phyloP scores from a whole-genome alignment of 768 basidiomycete genomes.

The Trametopsis cervina region DNA sequence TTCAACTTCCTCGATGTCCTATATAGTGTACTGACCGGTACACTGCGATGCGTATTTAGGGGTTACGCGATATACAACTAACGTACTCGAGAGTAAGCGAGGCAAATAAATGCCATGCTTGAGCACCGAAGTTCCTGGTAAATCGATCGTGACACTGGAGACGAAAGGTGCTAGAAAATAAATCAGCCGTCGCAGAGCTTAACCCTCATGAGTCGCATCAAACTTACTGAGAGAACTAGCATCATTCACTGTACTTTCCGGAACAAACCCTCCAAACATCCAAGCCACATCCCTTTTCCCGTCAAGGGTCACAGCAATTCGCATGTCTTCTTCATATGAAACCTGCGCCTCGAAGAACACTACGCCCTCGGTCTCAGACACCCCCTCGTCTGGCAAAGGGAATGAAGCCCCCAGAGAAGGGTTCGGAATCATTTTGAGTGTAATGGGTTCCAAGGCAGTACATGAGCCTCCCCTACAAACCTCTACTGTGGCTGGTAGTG shows the following conservation, averaged over 20 bases:
- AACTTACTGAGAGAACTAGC: conserved; percentile 40
- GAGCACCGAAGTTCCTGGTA: conserved; percentile 24
- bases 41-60: not conserved
- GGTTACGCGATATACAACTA: conserved; percentile 47
- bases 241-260: conserved; percentile 26
- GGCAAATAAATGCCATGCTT: conserved; percentile 45
- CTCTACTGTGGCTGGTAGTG: conserved; percentile 41
- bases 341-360: conserved; percentile 55
- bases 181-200: not conserved
- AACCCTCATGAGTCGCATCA: conserved; percentile 2
- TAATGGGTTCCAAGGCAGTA: conserved; percentile 29
- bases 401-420: conserved; percentile 47
- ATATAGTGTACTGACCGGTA: conserved; percentile 1
- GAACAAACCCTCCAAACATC: conserved; percentile 51
- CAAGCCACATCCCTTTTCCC: conserved; percentile 47
- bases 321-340: conserved; percentile 16
- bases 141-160: conserved; percentile 7
- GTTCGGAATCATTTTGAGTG: conserved; percentile 57
- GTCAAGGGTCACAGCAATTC: conserved; percentile 50
- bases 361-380: conserved; percentile 70
- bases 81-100: conserved; percentile 46
- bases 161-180: conserved; percentile 8
- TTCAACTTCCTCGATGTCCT: conserved; percentile 1
- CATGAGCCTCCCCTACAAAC: conserved; percentile 30
- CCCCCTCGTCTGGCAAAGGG: conserved; percentile 60